Evolutionary conservation across 495 filamentous ascomycete genomes (phyloP), one percentile per base, ranked within the genome.

Genomic region (Thermothielavioides terrestris): DNA sequence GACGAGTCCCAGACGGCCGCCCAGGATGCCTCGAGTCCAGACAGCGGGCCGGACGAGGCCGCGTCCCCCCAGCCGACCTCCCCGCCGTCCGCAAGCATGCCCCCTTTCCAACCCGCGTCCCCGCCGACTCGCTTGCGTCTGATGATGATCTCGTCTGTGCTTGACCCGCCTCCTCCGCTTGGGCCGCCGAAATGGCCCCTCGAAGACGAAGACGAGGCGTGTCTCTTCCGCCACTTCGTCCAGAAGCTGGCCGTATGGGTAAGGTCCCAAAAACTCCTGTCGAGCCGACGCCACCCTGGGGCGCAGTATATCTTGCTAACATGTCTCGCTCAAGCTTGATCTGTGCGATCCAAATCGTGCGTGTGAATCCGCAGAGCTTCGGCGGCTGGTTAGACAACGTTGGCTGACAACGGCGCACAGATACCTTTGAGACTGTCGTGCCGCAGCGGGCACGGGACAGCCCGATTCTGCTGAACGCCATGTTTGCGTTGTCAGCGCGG

Each of bases 401-500:
- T 18, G 21, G 4, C 14, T 34, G 12, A 49, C 18, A 9, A 12
- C 4, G 12, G 1, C 3, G 3, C 14, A 1, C 62, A 32, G 69
- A 69, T 42, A 76, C 77, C 52, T 82, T 82, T 48, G 69, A 75
- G 20, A 62, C 73, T 1, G 58, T 74, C 10, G 76, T 82, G 2
- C 77, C 78, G 1, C 65, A 74, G 42, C 58, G 68, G 36, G 75
- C 79, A 4, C 66, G 68, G 11, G 66, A 51, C 17, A 77, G 67
- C 40, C 69, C 71, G n/a, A 72, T 75, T 25, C 61, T 83, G 6
- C 62, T 80, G 32, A 78, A 80, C 40, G 77, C 80, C 34, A 77
- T 82, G 10, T 70, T 82, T 48, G 77, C 80, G 8, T 61, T 81
- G 22, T 76, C 80, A 2, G 74, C 76, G 2, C 64, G 75, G 10